A percentile compares a stretch with the other conserved stretches of the same genome.
Conservation (phyloP, 768 basidiomycete species). For the Tephrocybe sp. region DNA sequence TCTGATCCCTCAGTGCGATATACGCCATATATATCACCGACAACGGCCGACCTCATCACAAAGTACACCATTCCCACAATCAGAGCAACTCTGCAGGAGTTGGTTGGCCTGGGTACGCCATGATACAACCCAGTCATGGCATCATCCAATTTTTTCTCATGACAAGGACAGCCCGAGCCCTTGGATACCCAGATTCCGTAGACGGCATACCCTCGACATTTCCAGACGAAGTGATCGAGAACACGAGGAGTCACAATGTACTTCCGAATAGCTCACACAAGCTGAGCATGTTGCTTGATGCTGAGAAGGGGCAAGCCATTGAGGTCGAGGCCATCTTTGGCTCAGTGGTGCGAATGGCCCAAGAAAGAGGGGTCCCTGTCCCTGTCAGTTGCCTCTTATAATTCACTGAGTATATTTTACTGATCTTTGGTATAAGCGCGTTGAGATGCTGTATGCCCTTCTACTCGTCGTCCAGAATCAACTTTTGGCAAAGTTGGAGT, state of each 20-base stretch:
- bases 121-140: too few relatives aligned
- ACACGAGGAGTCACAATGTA: slow-evolving; percentile 37
- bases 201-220: slow-evolving; percentile 48
- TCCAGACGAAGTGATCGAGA: slow-evolving; percentile 36
- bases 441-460: slow-evolving; percentile 61
- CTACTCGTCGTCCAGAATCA: slow-evolving; percentile 65
- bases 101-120: slow-evolving; percentile 43
- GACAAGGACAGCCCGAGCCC: slow-evolving; percentile 15
- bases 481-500: slow-evolving; percentile 39
- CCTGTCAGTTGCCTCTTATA: slow-evolving; percentile 42
- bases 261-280: slow-evolving; percentile 44
- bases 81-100: slow-evolving; percentile 45
- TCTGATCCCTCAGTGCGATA: slow-evolving; percentile 34
- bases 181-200: slow-evolving; percentile 23
- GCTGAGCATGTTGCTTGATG: slow-evolving; percentile 66
- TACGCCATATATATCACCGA: slow-evolving; percentile 36
- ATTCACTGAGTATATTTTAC: neutral
- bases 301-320: slow-evolving; percentile 52
- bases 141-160: neutral
- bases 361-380: slow-evolving; percentile 39
- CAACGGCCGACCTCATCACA: slow-evolving; percentile 40
- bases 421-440: slow-evolving; percentile 38
- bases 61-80: slow-evolving; percentile 47
- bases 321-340: slow-evolving; percentile 71
- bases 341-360: slow-evolving; percentile 56